These are phyloP conservation scores for Pyrus pyrifolia DNA, from an alignment of 306 rosid genomes.

Conservation along the genomic window DNA sequence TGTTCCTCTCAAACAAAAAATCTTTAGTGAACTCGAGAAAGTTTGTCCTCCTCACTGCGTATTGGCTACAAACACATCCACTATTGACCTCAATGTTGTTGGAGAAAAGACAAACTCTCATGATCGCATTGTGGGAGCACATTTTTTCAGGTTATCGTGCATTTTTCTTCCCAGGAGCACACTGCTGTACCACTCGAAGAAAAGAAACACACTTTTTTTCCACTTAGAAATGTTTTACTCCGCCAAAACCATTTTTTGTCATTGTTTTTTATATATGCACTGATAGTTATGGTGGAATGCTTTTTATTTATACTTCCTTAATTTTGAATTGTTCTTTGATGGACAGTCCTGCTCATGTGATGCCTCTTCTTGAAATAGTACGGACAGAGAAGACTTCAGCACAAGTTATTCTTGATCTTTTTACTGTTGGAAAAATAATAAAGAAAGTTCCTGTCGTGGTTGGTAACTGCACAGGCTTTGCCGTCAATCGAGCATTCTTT, in stretches of 20 bases:
- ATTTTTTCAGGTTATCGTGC: conserved; percentile 80
- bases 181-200: neutral
- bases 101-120: conserved; percentile 67
- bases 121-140: conserved; percentile 88
- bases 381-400: conserved; percentile 80
- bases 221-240: neutral
- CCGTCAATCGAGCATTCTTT: conserved; percentile 91
- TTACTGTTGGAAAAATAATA: conserved; percentile 76
- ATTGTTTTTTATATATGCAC: neutral
- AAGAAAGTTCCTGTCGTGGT: conserved; percentile 91
- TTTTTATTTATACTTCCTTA: neutral
- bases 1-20: conserved; percentile 69
- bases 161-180: conserved; percentile 8
- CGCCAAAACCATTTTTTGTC: neutral
- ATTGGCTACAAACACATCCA: conserved; percentile 84
- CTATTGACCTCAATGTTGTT: conserved; percentile 71
- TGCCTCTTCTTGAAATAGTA: conserved; percentile 96
- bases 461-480: conserved; percentile 96
- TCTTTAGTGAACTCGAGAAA: conserved; percentile 83
- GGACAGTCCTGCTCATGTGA: conserved; percentile 94
- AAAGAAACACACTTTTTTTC: neutral
- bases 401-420: conserved; percentile 85
- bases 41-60: conserved; percentile 82
- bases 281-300: neutral
- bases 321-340: conserved; percentile 30